Evolutionary conservation across 257 asterid genomes (phyloP).

Genomic region (Nyctanthes arbortristis): DNA sequence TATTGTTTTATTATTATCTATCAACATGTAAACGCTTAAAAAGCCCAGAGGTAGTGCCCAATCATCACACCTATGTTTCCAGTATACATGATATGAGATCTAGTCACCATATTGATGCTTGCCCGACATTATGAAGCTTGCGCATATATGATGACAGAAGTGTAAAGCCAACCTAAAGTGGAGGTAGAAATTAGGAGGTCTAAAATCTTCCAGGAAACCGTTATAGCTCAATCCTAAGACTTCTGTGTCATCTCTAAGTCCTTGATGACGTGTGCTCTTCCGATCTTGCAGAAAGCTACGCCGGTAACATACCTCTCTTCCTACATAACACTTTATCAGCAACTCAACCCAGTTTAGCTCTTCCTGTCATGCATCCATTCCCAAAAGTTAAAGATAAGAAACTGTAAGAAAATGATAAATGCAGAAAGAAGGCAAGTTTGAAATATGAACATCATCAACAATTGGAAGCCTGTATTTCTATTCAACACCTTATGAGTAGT

Average conservation of each 20-base stretch:
- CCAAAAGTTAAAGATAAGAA: constrained; percentile 29
- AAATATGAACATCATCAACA: too few relatives aligned
- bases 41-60: too few relatives aligned
- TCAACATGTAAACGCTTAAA: too few relatives aligned
- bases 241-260: not conserved
- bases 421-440: constrained; percentile 11
- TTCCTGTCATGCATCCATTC: constrained; percentile 48
- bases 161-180: not conserved
- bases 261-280: not conserved
- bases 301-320: constrained; percentile 73
- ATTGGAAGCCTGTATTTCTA: too few relatives aligned
- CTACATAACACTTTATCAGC: constrained; percentile 70
- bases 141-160: not conserved
- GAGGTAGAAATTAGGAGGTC: not conserved
- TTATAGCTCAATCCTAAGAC: constrained; percentile 4
- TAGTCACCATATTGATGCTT: too few relatives aligned
- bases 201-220: not conserved
- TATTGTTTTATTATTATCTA: too few relatives aligned
- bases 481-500: too few relatives aligned
- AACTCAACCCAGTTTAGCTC: constrained; percentile 78
- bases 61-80: too few relatives aligned
- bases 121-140: not conserved
- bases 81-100: too few relatives aligned
- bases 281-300: not conserved
- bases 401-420: constrained; percentile 9